phyloP scores from a whole-genome alignment of 164 flowering plant species.

The Amborella trichopoda region DNA sequence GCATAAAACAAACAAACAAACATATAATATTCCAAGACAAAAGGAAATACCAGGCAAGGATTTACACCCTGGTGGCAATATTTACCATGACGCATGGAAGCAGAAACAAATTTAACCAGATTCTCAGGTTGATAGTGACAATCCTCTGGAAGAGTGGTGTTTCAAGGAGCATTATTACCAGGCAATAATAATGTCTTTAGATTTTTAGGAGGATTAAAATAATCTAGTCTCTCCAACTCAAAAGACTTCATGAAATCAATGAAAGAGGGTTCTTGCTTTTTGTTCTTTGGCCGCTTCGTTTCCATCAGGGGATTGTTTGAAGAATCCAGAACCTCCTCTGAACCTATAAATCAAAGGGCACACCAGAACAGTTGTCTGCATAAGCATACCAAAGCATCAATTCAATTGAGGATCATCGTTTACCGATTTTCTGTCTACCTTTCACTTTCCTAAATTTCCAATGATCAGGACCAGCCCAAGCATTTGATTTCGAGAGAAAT shows the following conservation, averaged over 20 bases:
- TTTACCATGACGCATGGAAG: conserved; percentile 71
- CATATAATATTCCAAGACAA: too few relatives aligned
- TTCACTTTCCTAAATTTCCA: conserved; percentile 81
- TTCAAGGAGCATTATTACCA: conserved; percentile 44
- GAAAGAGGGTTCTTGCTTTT: conserved; percentile 40
- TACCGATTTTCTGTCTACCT: conserved; percentile 28
- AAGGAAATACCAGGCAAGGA: neutral
- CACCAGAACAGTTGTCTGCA: too few relatives aligned
- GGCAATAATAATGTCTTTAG: conserved; percentile 62
- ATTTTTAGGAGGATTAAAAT: conserved; percentile 81
- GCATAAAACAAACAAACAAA: too few relatives aligned
- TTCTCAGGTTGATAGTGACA: conserved; percentile 95
- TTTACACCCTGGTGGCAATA: neutral
- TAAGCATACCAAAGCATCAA: neutral
- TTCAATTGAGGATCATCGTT: neutral
- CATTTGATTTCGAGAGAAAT: conserved; percentile 55
- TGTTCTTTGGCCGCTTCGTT: conserved; percentile 41
- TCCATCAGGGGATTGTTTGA: conserved; percentile 32
- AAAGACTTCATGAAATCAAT: conserved; percentile 53
- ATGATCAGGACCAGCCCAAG: conserved; percentile 99
- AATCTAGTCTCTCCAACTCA: conserved; percentile 44
- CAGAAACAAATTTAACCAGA: conserved; percentile 92
- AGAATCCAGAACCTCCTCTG: conserved; percentile 23
- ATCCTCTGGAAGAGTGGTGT: conserved; percentile 82
- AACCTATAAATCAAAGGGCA: conserved; percentile 25